Conservation (phyloP, 75 land plant species). For the Sequoia sempervirens region DNA sequence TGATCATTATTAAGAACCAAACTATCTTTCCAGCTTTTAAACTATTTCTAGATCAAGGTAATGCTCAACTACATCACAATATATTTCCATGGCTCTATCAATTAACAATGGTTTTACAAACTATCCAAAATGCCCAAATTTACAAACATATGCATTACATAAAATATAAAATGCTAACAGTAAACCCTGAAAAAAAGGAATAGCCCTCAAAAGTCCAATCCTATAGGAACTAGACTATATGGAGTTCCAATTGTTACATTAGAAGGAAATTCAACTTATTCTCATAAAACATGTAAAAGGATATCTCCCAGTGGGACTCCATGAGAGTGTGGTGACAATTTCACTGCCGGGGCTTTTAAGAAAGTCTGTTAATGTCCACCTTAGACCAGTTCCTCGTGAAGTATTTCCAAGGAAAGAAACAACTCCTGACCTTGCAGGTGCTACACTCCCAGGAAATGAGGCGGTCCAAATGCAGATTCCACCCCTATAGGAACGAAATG, state of each 20-base stretch:
- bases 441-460: constrained; percentile 72
- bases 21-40: constrained; percentile 5
- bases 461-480: constrained; percentile 96
- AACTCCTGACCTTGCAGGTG: constrained; percentile 69
- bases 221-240: not conserved
- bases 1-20: constrained; percentile 26
- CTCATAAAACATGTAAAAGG: constrained; percentile 25
- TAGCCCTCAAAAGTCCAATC: not conserved
- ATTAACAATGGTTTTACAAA: not conserved
- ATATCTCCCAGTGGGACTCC: constrained; percentile 98
- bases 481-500: constrained; percentile 40
- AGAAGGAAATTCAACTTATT: not conserved
- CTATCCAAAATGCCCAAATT: not conserved
- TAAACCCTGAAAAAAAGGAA: not conserved
- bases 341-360: constrained; percentile 48
- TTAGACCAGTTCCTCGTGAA: constrained; percentile 59
- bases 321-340: constrained; percentile 68
- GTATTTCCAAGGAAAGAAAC: constrained; percentile 49
- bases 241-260: not conserved
- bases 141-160: not conserved
- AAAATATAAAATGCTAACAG: not conserved
- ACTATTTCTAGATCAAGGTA: not conserved
- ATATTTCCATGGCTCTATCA: not conserved
- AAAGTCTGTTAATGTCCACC: constrained; percentile 85
- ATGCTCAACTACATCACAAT: not conserved